Evolutionary conservation across 2,329 filamentous ascomycete genomes (phyloP), one percentile per base, ranked within the genome.

Genomic region (Phaeosphaeriaceae sp.): DNA sequence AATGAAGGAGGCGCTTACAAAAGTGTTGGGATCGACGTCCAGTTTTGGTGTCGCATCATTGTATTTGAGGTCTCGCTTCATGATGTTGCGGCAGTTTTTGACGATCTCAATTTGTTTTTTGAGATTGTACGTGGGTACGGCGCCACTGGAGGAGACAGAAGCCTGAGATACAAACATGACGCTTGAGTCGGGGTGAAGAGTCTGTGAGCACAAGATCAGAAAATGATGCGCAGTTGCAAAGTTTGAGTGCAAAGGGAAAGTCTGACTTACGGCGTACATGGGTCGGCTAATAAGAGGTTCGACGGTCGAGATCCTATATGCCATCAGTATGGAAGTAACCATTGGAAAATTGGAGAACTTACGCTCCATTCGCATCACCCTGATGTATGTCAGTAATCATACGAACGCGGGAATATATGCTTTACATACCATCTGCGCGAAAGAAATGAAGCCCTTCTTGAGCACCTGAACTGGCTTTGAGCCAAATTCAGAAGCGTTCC

Each of bases 1-100:
- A n/a, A n/a, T n/a, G n/a, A n/a, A n/a, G n/a, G n/a, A n/a, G n/a
- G n/a, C n/a, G n/a, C n/a, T n/a, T n/a, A n/a, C n/a, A n/a, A n/a
- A n/a, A n/a, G n/a, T n/a, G n/a, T n/a, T n/a, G n/a, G 94, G 91
- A 77, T 98, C 94, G 60, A 98, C 94, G 70, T 83, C 88, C 92
- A 98, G 97, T 80, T 85, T 88, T 15, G 94, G 94, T 87, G 88
- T 93, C 55, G 80, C 79, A 72, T 93, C 88, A 77, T 97, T 97
- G 78, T 88, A 94, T 73, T 92, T 93, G 93, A 97, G 97, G 78
- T 97, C 91, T 69, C 80, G 84, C 84, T 97, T 97, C 46, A 89
- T 84, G 47, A 97, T 85, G 30, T 78, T 85, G 59, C 94, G 84
- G 77, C 93, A 97, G 56, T 86, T 86, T 73, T 85, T 89, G 50